Base-by-base conservation (phyloP, 768 basidiomycete genomes). In the Gloeostereum incarnatum region DNA sequence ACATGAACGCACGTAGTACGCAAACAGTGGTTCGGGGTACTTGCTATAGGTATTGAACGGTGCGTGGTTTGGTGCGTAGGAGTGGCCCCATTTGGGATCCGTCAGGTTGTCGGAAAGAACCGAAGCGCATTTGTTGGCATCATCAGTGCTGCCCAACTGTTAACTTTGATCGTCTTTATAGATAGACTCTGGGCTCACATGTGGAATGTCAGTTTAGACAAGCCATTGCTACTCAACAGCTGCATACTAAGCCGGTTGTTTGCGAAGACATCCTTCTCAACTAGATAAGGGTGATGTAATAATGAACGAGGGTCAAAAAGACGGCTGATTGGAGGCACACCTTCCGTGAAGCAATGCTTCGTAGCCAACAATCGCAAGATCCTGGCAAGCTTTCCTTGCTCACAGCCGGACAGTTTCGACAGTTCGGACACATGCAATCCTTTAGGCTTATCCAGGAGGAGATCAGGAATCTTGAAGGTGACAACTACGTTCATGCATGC, bases 341-440 rank as follows among this genome's bases (percentile, higher is more conserved):
- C 49, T 50, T 59, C 57, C 9, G 47, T 46, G 39, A 54, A 59
- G 19, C 48, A 49, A 32, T 57, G 53, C 29, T 50, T 52, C 3
- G 51, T 46, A 2, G 52, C 47, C 3, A 59, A 49, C 19, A 46
- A 33, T 10, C 55, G 48, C 40, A 59, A 36, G 27, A 56, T 40
- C 9, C 56, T 45, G 9, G 44, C 42, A n/a, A 59, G 47, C 35
- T 59, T 59, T 5, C 44, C 45, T 14, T 42, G 44, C 9, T 56
- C 49, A 10, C 49, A 41, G 8, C 49, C 45, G 24, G 49, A 40
- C 24, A 30, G 30, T 19, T 39, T 31, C 18, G 47, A 31, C 2
- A 59, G 40, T 13, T 53, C 52, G 9, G 30, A 4, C 14, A 53
- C 49, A 31, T 49, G 50, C 47, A 58, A 29, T 18, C 57, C 57